These are phyloP conservation scores for Bruguiera parviflora DNA, from an alignment of 345 rosid genomes.

Conservation along the genomic window DNA sequence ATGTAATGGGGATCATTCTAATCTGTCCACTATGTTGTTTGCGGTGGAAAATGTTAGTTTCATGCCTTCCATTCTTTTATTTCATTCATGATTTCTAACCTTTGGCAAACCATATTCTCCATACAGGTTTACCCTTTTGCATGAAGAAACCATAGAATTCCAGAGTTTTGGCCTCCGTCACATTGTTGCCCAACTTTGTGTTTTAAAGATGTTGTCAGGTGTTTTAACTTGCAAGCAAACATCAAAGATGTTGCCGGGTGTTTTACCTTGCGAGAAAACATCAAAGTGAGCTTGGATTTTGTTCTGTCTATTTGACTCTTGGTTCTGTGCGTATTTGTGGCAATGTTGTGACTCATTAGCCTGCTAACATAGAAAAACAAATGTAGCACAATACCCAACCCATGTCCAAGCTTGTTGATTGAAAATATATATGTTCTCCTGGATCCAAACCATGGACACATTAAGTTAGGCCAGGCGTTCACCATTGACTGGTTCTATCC, in stretches of 20 bases:
- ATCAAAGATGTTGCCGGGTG: not conserved
- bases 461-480: slow-evolving; percentile 82
- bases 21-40: not conserved
- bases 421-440: slow-evolving; percentile 77
- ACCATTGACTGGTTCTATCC: slow-evolving; percentile 20
- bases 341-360: not conserved
- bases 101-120: slow-evolving; percentile 35
- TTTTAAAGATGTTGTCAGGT: slow-evolving; percentile 54
- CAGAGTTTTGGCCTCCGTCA: slow-evolving; percentile 72
- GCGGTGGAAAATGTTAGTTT: not conserved
- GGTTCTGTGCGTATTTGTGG: not conserved
- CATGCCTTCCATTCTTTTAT: not conserved
- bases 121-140: slow-evolving; percentile 72
- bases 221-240: not conserved
- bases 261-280: not conserved
- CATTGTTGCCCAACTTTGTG: slow-evolving; percentile 93
- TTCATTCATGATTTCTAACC: not conserved
- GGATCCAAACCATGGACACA: slow-evolving; percentile 87
- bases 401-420: slow-evolving; percentile 52
- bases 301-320: not conserved
- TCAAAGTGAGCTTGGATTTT: slow-evolving; percentile 19
- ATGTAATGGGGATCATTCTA: not conserved
- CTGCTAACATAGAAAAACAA: slow-evolving; percentile 1
- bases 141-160: slow-evolving; percentile 79
- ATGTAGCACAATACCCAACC: slow-evolving; percentile 33